Evolutionary conservation across 768 basidiomycete genomes (phyloP).

Genomic region (Kwoniella europaea): DNA sequence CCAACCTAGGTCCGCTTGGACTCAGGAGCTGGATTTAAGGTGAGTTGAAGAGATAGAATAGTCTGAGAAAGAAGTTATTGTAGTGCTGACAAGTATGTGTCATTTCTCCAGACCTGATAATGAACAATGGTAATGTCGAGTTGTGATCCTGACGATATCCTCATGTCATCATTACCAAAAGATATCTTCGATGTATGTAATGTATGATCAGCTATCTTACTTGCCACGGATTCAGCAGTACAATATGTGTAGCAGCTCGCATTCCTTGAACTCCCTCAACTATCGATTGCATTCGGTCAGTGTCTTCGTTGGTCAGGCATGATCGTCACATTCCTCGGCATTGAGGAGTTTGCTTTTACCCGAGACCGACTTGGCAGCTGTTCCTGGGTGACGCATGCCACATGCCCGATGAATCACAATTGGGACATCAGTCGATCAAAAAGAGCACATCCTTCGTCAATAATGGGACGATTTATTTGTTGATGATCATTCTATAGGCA

Average conservation of each 20-base stretch:
- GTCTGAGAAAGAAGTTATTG: neutral
- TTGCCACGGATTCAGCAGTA: too few species aligned
- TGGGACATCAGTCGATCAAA: neutral
- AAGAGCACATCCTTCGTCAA: neutral
- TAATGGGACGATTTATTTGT: neutral
- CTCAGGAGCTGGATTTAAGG: slow-evolving; percentile 53
- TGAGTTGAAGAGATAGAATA: slow-evolving; percentile 16
- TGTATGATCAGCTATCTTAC: too few species aligned
- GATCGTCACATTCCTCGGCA: neutral
- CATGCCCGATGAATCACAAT: neutral
- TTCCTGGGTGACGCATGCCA: slow-evolving; percentile 2
- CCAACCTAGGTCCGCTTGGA: slow-evolving; percentile 49
- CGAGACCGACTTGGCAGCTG: neutral
- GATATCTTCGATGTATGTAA: too few species aligned
- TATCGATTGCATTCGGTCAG: too few species aligned
- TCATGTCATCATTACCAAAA: too few species aligned
- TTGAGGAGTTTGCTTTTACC: neutral
- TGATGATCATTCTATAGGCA: neutral
- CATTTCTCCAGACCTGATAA: neutral
- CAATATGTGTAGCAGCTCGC: too few species aligned
- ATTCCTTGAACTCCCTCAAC: too few species aligned
- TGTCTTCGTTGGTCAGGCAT: too few species aligned
- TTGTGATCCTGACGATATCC: too few species aligned
- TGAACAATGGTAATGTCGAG: slow-evolving; percentile 1
- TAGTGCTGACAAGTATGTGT: neutral